These are phyloP conservation scores for Plantago elongata DNA, from an alignment of 257 asterid genomes.

Conservation along the genomic window DNA sequence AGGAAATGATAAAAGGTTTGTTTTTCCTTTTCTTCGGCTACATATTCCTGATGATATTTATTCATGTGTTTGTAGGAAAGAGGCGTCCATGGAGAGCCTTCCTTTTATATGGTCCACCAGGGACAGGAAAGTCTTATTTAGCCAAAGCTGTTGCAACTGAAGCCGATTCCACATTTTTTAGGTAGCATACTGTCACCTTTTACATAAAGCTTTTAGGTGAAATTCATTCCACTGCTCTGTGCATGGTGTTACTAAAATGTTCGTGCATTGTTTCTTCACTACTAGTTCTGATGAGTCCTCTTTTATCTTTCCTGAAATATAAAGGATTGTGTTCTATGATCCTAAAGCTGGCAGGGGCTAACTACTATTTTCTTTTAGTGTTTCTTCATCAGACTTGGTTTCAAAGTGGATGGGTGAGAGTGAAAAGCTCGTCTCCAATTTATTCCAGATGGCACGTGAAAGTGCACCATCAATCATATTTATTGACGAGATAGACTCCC, in stretches of 20 bases:
- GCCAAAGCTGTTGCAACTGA: slow-evolving; percentile 99
- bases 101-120: slow-evolving; percentile 98
- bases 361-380: slow-evolving; percentile 56
- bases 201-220: neutral
- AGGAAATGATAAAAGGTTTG: neutral
- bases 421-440: slow-evolving; percentile 96
- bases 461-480: slow-evolving; percentile 94
- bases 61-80: slow-evolving; percentile 49
- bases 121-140: slow-evolving; percentile 94
- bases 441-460: slow-evolving; percentile 97
- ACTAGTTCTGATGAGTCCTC: neutral
- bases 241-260: slow-evolving; percentile 6
- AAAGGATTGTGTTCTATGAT: neutral
- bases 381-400: slow-evolving; percentile 95
- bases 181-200: slow-evolving; percentile 41
- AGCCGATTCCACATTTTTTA: slow-evolving; percentile 95
- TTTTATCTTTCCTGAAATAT: slow-evolving; percentile 11
- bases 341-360: neutral
- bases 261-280: slow-evolving; percentile 14
- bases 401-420: slow-evolving; percentile 99
- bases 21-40: neutral
- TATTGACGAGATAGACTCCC: slow-evolving; percentile 92
- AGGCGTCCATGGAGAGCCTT: slow-evolving; percentile 99
- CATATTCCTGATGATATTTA: slow-evolving; percentile 1
- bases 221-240: slow-evolving; percentile 1